Base-by-base conservation (phyloP, 1,139 yeast species). In the Pichia sp. region DNA sequence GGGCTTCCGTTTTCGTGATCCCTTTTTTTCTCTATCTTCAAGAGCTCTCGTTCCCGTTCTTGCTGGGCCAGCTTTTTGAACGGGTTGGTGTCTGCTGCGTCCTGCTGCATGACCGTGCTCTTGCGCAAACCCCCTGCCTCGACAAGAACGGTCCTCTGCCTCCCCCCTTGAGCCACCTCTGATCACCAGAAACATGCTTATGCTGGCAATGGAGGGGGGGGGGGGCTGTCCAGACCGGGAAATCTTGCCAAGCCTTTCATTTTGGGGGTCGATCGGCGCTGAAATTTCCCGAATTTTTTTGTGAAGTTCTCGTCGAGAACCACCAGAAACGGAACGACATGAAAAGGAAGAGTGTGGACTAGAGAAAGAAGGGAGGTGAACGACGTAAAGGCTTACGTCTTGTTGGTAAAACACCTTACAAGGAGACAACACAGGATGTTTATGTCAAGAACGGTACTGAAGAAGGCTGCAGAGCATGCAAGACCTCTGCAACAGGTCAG, bases 401-500 rank as follows among this genome's bases (percentile, higher is more conserved):
- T n/a, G 9, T 17, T 24, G 45, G 45, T 41, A 7, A 43, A 43
- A 24, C 14, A 24, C 20, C 10, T 4, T 30, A 34, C 34, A 7
- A 17, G 17, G 6, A 17, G 9, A 16, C 17, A 50, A 20, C 4
- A 8, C 29, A 38, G 20, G 27, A 58, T 58, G 60, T 52, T 52
- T 20, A 33, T 48, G 2, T 14, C 47, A n/a, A 42, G 50, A 38
- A n/a, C 49, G 10, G 24, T 27, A 6, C 17, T 41, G 12, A 29
- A 27, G 30, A 38, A 40, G 9, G 20, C 46, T 10, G 16, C 50
- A 9, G 27, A 45, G 4, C 30, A 46, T 17, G 34, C 40, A 4
- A 52, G 36, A n/a, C 36, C 48, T 5, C 36, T 38, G 10, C 62
- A 62, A 33, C 66, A 61, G 42, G 57, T 63, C 24, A 63, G 71